A percentile compares a stretch with the other conserved stretches of the same genome.
Evolutionary conservation across 1,284 basidiomycete species (phyloP).

Genomic region (Vanrija sp.): DNA sequence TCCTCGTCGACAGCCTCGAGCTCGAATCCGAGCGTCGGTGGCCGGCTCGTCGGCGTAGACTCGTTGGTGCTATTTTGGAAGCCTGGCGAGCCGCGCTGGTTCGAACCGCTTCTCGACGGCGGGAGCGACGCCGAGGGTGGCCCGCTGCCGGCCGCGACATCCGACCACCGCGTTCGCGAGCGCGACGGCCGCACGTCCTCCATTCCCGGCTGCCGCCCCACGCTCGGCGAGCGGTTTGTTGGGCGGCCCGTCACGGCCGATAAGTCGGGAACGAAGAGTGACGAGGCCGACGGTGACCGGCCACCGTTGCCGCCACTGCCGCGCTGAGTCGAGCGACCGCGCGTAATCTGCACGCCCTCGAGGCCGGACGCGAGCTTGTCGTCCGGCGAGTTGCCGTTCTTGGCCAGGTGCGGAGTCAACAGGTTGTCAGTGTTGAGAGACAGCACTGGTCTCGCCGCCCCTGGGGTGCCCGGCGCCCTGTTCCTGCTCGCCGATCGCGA

Average conservation of each 20-base stretch:
- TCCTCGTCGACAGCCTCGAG: constrained; percentile 15
- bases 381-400: background rate
- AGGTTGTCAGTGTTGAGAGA: no score
- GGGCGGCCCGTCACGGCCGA: background rate
- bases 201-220: no score
- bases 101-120: background rate
- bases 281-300: background rate
- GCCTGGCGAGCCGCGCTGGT: constrained; percentile 1
- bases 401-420: no score
- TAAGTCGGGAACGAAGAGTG: background rate
- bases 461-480: no score
- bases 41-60: background rate
- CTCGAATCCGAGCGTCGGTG: constrained; percentile 14
- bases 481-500: no score
- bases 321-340: constrained; percentile 5
- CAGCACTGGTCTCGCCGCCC: no score
- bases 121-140: background rate
- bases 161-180: background rate
- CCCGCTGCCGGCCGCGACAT: background rate
- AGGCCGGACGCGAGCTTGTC: constrained; percentile 4
- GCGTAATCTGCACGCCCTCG: constrained; percentile 8
- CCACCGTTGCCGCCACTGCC: no score
- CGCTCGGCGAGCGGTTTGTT: no score
- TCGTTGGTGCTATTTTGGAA: background rate
- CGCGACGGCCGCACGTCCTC: background rate